A percentile compares a stretch with the other conserved stretches of the same genome.
These are phyloP conservation scores for Panaeolus papilionaceus DNA, from an alignment of 768 basidiomycete species.

Conservation along the genomic window DNA sequence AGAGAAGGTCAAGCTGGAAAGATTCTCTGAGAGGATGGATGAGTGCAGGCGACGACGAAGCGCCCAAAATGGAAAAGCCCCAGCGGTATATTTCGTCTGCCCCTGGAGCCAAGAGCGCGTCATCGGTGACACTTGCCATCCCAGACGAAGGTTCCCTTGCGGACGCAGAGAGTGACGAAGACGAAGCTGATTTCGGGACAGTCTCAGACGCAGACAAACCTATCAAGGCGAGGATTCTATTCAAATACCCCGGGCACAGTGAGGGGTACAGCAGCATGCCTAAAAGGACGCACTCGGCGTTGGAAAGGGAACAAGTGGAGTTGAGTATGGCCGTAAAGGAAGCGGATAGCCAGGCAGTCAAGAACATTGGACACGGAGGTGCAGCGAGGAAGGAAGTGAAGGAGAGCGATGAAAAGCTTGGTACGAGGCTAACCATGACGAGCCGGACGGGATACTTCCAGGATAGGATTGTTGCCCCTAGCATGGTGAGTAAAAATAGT, in stretches of 20 bases:
- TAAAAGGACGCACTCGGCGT: conserved; percentile 42
- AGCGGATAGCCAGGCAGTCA: conserved; percentile 53
- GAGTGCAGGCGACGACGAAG: conserved; percentile 44
- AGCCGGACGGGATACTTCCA: conserved; percentile 94
- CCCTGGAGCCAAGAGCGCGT: conserved; percentile 34
- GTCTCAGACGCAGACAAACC: conserved; percentile 76
- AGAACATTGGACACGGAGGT: conserved; percentile 29
- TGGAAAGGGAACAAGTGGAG: conserved; percentile 58
- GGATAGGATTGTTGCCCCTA: conserved; percentile 91
- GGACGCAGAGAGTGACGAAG: conserved; percentile 60
- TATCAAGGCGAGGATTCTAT: conserved; percentile 75
- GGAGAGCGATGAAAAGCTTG: conserved; percentile 66
- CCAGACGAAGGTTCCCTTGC: conserved; percentile 59
- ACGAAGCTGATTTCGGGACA: conserved; percentile 48
- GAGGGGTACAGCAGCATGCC: conserved; percentile 26
- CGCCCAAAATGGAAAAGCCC: conserved; percentile 21
- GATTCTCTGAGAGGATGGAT: conserved; percentile 58
- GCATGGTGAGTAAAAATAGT: conserved; percentile 73
- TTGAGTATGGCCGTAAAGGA: conserved; percentile 56
- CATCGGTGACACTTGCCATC: conserved; percentile 24
- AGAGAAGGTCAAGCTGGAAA: conserved; percentile 64
- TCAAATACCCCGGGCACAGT: conserved; percentile 47
- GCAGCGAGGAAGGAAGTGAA: conserved; percentile 34
- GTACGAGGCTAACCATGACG: conserved; percentile 93
- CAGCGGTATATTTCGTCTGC: conserved; percentile 29